A percentile compares a stretch with the other conserved stretches of the same genome.
These are phyloP conservation scores for Trametes maxima DNA, from an alignment of 768 basidiomycete genomes.

Conservation along the genomic window DNA sequence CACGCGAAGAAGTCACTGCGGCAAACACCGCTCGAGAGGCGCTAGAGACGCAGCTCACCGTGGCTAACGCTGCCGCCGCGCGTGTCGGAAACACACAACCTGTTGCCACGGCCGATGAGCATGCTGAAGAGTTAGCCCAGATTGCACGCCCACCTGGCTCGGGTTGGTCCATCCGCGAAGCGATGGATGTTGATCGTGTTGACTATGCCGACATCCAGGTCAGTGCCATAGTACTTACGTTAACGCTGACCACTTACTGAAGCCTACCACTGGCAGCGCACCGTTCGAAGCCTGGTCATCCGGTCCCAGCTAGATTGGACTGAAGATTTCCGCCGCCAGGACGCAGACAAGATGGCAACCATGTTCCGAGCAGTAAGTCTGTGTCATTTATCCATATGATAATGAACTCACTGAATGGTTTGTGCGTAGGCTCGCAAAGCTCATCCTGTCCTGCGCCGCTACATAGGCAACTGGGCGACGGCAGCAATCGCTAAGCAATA, in stretches of 20 bases:
- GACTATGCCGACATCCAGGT: constrained; percentile 7
- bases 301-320: constrained; percentile 4
- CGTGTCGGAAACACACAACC: too few species aligned
- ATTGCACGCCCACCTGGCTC: too few species aligned
- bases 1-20: neutral
- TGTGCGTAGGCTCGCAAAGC: constrained; percentile 2
- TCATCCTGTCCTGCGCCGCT: constrained; percentile 17
- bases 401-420: neutral
- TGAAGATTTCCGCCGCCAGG: constrained; percentile 7
- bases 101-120: too few species aligned
- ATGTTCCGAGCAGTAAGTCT: neutral
- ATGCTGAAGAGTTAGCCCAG: too few species aligned
- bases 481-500: constrained; percentile 23
- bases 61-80: too few species aligned
- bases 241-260: too few species aligned
- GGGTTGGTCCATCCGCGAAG: neutral
- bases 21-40: too few species aligned
- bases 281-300: neutral
- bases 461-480: constrained; percentile 24
- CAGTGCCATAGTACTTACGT: neutral
- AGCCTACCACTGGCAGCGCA: neutral
- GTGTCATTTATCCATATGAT: neutral
- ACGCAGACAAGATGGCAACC: neutral
- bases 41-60: too few species aligned
- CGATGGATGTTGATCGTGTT: neutral